Percentiles rank a stretch among this genome's conserved stretches.
phyloP scores from a whole-genome alignment of 2,329 filamentous ascomycete genomes.

The Zasmidium citrigriseum region DNA sequence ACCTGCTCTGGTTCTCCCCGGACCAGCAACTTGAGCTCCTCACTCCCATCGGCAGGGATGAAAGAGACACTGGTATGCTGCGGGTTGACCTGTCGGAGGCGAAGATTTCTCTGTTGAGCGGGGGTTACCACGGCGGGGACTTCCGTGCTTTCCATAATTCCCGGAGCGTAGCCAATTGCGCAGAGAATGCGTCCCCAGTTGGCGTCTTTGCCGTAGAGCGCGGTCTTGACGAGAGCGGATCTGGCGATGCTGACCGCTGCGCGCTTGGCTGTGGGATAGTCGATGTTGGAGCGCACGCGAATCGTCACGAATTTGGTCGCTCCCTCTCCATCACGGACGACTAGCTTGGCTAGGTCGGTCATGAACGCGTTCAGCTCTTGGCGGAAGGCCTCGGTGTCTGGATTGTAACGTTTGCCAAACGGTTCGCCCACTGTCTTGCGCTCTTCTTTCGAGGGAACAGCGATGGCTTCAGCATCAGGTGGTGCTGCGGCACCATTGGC shows the following conservation, averaged over 20 bases:
- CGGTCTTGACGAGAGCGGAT: slow-evolving; percentile 94
- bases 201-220: slow-evolving; percentile 92
- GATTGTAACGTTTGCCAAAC: neutral
- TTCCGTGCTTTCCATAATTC: slow-evolving; percentile 48
- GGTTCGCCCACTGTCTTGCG: neutral
- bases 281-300: slow-evolving; percentile 56
- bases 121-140: slow-evolving; percentile 1
- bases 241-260: slow-evolving; percentile 87
- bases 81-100: slow-evolving; percentile 59
- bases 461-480: slow-evolving; percentile 8
- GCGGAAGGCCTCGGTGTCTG: slow-evolving; percentile 56
- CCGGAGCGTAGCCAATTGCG: slow-evolving; percentile 79
- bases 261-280: slow-evolving; percentile 60
- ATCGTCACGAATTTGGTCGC: slow-evolving; percentile 98
- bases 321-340: slow-evolving; percentile 94
- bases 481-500: slow-evolving; percentile 80
- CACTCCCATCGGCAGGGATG: slow-evolving; percentile 72
- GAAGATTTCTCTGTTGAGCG: neutral
- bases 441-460: neutral
- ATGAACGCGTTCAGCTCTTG: slow-evolving; percentile 74
- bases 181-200: slow-evolving; percentile 99
- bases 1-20: slow-evolving; percentile 79
- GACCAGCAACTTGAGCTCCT: slow-evolving; percentile 74
- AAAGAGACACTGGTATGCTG: slow-evolving; percentile 77
- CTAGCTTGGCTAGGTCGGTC: slow-evolving; percentile 81